These are phyloP conservation scores for Boletus subparvulus DNA, from an alignment of 768 basidiomycete species.

Conservation along the genomic window DNA sequence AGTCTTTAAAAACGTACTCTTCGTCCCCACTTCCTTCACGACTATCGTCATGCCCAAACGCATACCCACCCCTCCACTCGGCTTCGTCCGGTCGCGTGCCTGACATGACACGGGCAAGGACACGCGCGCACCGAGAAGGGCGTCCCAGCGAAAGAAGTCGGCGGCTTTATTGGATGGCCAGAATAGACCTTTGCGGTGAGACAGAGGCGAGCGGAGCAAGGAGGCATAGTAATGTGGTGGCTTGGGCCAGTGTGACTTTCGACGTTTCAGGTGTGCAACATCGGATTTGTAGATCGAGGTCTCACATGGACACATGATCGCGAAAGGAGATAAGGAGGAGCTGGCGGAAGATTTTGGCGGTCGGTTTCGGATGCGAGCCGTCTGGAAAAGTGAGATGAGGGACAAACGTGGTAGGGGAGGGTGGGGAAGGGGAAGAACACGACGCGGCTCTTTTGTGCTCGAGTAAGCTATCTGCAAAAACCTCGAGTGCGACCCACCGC, in stretches of 20 bases:
- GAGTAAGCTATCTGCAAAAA: conserved; percentile 26
- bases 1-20: not conserved
- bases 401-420: no score
- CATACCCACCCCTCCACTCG: conserved; percentile 34
- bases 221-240: conserved; percentile 32
- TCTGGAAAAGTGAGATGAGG: no score
- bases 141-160: conserved; percentile 30
- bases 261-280: conserved; percentile 8
- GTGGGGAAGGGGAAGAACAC: no score
- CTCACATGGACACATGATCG: not conserved
- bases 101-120: not conserved
- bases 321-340: not conserved
- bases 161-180: conserved; percentile 17
- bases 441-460: conserved; percentile 5
- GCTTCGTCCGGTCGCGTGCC: not conserved
- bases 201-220: conserved; percentile 26
- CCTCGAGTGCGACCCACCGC: conserved; percentile 29
- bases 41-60: conserved; percentile 41
- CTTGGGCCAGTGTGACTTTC: conserved; percentile 22
- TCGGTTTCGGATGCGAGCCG: no score
- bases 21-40: not conserved
- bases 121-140: conserved; percentile 1
- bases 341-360: not conserved
- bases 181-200: conserved; percentile 28
- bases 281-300: conserved; percentile 9